Base-by-base conservation (phyloP, 1,139 yeast species). In the Sugiyamaella paludigena region DNA sequence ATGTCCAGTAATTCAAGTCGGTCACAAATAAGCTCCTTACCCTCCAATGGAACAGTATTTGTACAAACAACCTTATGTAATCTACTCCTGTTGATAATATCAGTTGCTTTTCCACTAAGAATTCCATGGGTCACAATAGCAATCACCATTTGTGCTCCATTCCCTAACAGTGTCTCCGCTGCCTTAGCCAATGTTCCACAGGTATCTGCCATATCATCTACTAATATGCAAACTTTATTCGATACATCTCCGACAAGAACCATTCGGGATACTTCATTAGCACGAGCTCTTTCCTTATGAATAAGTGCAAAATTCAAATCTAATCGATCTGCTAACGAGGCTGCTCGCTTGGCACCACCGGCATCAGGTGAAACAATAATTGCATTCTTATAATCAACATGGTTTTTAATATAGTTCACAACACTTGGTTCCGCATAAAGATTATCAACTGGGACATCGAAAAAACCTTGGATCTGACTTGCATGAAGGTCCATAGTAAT, bases 191-290 rank as follows among this genome's bases (percentile, higher is more conserved):
- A 75, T 3, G 98, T 92, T 52, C 98, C 98, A 72, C 98, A 92
- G 19, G 98, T 92, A 67, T 92, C 98, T 43, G 98, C 98, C 95
- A 92, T 91, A 67, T 92, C 98, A 71, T 92, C 98, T 39, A 92
- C 95, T 58, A 92, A 80, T 51, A 92, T 77, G 70, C 98, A 91
- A 45, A 86, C 80, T 70, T 89, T 89, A 58, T 83, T 84, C 9
- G 84, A 73, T 35, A 92, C 98, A 68, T 92, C 98, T 58, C 98
- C 98, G 46, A 92, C 98, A 48, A 92, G 79, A 27, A 92, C 97
- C 98, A 91, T 91, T 63, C 88, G 78, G 37, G 91, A 81, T 29
- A 91, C 96, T 67, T 89, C 97, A 68, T 92, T 92, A 40, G 98
- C 97, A 56, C 91, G 79, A 38, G 92, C 94, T 64, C 98, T 81